Evolutionary conservation across 2,329 filamentous ascomycete genomes (phyloP), one percentile per base, ranked within the genome.

Genomic region (Claviceps cyperi): DNA sequence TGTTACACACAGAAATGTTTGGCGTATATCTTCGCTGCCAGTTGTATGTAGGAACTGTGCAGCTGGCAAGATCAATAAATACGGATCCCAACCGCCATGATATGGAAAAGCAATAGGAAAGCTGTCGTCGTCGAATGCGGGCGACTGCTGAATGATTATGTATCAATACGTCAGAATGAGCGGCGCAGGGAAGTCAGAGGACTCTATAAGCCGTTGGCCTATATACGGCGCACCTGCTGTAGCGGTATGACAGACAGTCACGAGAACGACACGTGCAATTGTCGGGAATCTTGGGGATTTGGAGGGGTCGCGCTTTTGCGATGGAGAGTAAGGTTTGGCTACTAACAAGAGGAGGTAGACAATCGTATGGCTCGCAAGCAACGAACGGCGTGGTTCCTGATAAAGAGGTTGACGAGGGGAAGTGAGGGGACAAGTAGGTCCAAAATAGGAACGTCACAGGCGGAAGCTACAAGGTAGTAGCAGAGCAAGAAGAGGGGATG

Each of bases 251-350:
- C 38, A 11, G 9, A 22, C 44, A 38, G 44, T 21, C 46, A 37
- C 39, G 21, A 40, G 46, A 40, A 38, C 19, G n/a, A 40, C 49
- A 48, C 40, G 46, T 48, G 49, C 41, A n/a, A 19, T 14, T n/a
- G 38, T 45, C 32, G 40, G 46, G 17, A 14, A 22, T 5, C 6
- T 9, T 37, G n/a, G 8, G 5, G 32, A 21, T 15, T 24, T 19
- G 8, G n/a, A 21, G 13, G 38, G 24, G 9, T 28, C 2, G 32
- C 13, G n/a, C 7, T 38, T 22, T 45, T 43, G 39, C 6, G n/a
- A 32, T 32, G 35, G 4, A 14, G 35, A 47, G 28, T n/a, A 28
- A 44, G 35, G 14, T 50, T 13, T 21, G 15, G 4, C 45, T 43
- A 32, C 45, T 43, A 32, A 32, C 4, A 32, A 32, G 28, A 9